Evolutionary conservation across 352 stramenopile species (phyloP), one percentile per base, ranked within the genome.

Genomic region (Aphanomyces euteiches): DNA sequence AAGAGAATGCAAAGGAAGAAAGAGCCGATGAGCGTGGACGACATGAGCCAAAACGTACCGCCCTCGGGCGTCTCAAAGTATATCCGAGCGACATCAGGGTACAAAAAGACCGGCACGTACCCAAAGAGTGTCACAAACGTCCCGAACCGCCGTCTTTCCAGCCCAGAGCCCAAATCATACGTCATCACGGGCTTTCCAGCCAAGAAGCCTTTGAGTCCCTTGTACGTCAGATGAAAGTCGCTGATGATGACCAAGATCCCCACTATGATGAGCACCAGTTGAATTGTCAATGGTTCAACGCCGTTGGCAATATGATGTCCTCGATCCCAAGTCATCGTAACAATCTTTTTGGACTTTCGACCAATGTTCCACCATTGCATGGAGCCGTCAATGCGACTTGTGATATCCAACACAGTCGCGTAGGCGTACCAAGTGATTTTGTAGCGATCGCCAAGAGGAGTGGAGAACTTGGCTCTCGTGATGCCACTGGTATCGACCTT

Each of bases 251-350:
- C 0, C 28, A 28, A 28, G 28, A 2, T 28, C 1, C 1, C 28
- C 28, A 28, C 1, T 28, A 28, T 28, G 28, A 28, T 2, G 28
- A 28, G 28, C 28, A 28, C 28, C 28, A 28, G 28, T 28, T 28
- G 28, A 28, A 28, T 28, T 28, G 28, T 28, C 28, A 48, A 36
- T 8, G 59, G 34, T 17, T 68, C 60, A 15, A 41, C 57, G 13
- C 12, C 38, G 36, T 69, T 69, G 4, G 63, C 63, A n/a, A 69
- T 47, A 28, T 45, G 2, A 40, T 69, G 63, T 17, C 63, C 63
- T 21, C 37, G 41, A 28, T 38, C 50, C 63, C 63, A 69, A 17
- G 36, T 47, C 3, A 45, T 4, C 3, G 39, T 19, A 15, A 41
- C 37, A 21, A 19, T 19, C 5, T 36, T 45, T 17, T 43, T 43